A percentile compares a stretch with the other conserved stretches of the same genome.
phyloP scores from a whole-genome alignment of 1,139 yeast genomes.

The Saccharomyces hybrid region DNA sequence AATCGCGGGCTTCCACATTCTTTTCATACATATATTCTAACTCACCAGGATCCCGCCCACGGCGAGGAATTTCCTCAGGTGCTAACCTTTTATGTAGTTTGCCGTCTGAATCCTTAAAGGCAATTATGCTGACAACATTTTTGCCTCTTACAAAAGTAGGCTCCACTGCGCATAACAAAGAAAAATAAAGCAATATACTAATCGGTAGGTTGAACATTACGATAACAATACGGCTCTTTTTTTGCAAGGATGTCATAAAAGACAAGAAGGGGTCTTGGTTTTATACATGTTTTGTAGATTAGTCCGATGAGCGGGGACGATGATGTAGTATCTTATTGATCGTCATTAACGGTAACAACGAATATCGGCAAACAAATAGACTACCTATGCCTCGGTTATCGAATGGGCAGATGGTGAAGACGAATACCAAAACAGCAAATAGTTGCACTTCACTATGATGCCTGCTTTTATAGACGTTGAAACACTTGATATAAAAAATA shows the following conservation, averaged over 20 bases:
- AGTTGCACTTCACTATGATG: no score
- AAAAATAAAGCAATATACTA: background rate
- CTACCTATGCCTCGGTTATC: no score
- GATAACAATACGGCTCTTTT: background rate
- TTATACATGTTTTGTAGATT: background rate
- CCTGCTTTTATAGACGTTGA: no score
- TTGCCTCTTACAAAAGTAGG: slow-evolving; percentile 3
- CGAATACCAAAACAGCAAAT: background rate
- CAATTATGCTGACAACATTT: slow-evolving; percentile 7
- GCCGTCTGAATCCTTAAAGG: slow-evolving; percentile 8
- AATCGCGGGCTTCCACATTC: background rate
- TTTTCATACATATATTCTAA: background rate
- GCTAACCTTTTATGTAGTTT: slow-evolving; percentile 9
- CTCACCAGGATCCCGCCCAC: no score
- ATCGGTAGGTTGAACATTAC: background rate
- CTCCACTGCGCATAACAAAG: background rate
- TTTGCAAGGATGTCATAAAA: no score
- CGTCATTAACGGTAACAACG: background rate
- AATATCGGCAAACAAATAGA: no score
- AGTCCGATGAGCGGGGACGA: background rate
- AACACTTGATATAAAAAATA: no score
- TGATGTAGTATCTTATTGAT: background rate
- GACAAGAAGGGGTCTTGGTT: no score
- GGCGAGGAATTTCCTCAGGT: slow-evolving; percentile 2
- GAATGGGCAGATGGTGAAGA: no score